Evolutionary conservation across 208 protist species (phyloP), one percentile per base, ranked within the genome.

Genomic region (Trypanosoma brucei): DNA sequence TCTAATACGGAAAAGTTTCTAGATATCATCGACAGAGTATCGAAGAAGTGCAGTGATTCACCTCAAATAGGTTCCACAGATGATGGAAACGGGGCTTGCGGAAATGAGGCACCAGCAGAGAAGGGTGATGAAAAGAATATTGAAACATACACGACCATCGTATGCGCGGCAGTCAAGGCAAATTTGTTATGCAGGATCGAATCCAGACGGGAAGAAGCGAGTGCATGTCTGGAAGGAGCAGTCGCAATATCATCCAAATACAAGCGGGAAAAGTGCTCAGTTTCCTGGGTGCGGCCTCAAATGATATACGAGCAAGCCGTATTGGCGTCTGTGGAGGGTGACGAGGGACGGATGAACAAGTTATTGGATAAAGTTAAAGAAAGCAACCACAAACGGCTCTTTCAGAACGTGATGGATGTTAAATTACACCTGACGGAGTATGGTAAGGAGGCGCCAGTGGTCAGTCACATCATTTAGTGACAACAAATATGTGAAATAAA

Each of bases 1-100:
- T 36, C 56, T 3, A 9, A 48, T 42, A 59, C 77, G n/a, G 57
- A 75, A 1, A 11, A 42, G 46, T 70, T 84, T 52, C 13, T 80
- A 2, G 44, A 55, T 22, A 55, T 57, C 14, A 68, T 81, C 22
- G 58, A 86, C 35, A 1, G 35, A 0, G 53, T 38, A 9, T 55
- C 69, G 11, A 46, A 46, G 11, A 46, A 46, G 6, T 14, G 42
- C 42, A 46, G 42, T 11, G 42, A 46, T 14, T 6, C 42, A 3
- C 38, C 2, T 40, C n/a, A 5, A 11, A 3, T 14, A 5, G n/a
- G 34, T 11, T 14, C 9, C 2, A 14, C 14, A 30, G 5, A 13
- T 14, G 22, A 22, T 22, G 22, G 22, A 22, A 22, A 22, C 22
- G 22, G 22, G 22, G 22, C 22, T 22, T 22, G 22, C 22, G 22